Evolutionary conservation across 805 yeast genomes (phyloP).

Genomic region (Wickerhamomyces kurtzmanii): DNA sequence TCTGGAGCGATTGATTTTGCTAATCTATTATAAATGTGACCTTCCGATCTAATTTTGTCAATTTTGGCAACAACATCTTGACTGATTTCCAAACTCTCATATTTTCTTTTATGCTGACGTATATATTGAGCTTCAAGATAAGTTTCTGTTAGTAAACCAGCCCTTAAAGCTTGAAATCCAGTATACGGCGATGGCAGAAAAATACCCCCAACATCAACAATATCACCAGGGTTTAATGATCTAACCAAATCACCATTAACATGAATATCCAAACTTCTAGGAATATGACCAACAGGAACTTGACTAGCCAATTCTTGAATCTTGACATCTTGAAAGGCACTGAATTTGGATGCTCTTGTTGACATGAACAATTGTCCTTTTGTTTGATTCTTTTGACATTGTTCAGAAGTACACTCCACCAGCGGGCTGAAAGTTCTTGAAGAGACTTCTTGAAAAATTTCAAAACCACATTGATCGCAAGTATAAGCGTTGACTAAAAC

Average conservation of each 20-base stretch:
- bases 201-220: conserved; percentile 87
- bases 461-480: conserved; percentile 96
- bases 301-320: conserved; percentile 92
- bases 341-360: conserved; percentile 92
- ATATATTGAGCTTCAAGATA: conserved; percentile 83
- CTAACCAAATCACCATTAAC: conserved; percentile 91
- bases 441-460: conserved; percentile 90
- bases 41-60: conserved; percentile 41
- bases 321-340: conserved; percentile 91
- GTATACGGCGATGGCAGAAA: conserved; percentile 93
- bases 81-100: conserved; percentile 53
- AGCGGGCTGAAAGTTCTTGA: conserved; percentile 82
- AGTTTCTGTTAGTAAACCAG: conserved; percentile 92
- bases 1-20: conserved; percentile 95
- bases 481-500: conserved; percentile 90
- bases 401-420: conserved; percentile 72
- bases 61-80: conserved; percentile 48
- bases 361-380: conserved; percentile 87
- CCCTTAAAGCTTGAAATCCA: conserved; percentile 85
- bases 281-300: conserved; percentile 97
- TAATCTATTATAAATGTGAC: conserved; percentile 68
- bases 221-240: conserved; percentile 85
- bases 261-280: conserved; percentile 77
- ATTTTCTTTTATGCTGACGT: conserved; percentile 82
- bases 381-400: conserved; percentile 68